These are phyloP conservation scores for Cordyceps cicadae DNA, from an alignment of 2,329 filamentous ascomycete species.

Conservation along the genomic window DNA sequence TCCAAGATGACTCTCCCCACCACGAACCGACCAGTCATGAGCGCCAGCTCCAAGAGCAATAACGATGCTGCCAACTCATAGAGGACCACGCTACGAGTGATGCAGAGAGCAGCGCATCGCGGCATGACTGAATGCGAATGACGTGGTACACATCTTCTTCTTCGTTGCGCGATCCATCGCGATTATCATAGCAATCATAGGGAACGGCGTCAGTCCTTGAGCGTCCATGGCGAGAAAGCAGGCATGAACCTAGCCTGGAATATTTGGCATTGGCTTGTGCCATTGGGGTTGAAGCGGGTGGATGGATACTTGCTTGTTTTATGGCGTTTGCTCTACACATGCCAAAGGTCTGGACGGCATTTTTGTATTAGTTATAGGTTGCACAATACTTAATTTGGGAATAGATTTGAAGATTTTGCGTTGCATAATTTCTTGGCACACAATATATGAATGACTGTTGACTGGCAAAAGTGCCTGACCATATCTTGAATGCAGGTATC, in stretches of 20 bases:
- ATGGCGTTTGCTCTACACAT: slow-evolving; percentile 4
- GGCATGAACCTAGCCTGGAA: not conserved
- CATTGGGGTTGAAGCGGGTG: slow-evolving; percentile 1
- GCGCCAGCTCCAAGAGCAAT: slow-evolving; percentile 13
- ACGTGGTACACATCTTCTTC: not conserved
- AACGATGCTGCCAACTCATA: slow-evolving; percentile 11
- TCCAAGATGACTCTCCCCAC: slow-evolving; percentile 10
- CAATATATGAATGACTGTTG: too few relatives aligned
- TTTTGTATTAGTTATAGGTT: slow-evolving; percentile 7
- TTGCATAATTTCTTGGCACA: not conserved
- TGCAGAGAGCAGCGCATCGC: not conserved
- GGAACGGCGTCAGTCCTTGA: slow-evolving; percentile 8
- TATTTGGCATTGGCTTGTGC: slow-evolving; percentile 7
- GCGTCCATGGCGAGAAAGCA: slow-evolving; percentile 2
- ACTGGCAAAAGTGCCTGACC: too few relatives aligned
- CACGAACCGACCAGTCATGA: slow-evolving; percentile 10
- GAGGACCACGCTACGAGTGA: not conserved
- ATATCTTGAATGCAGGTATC: too few relatives aligned
- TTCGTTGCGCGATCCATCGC: not conserved
- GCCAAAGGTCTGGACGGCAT: not conserved
- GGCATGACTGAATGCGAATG: not conserved
- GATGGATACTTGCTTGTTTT: not conserved
- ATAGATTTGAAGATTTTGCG: slow-evolving; percentile 1
- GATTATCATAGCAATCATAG: slow-evolving; percentile 6
- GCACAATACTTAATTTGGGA: not conserved